Evolutionary conservation across 768 basidiomycete genomes (phyloP).

Genomic region (Auriscalpium microsporum): DNA sequence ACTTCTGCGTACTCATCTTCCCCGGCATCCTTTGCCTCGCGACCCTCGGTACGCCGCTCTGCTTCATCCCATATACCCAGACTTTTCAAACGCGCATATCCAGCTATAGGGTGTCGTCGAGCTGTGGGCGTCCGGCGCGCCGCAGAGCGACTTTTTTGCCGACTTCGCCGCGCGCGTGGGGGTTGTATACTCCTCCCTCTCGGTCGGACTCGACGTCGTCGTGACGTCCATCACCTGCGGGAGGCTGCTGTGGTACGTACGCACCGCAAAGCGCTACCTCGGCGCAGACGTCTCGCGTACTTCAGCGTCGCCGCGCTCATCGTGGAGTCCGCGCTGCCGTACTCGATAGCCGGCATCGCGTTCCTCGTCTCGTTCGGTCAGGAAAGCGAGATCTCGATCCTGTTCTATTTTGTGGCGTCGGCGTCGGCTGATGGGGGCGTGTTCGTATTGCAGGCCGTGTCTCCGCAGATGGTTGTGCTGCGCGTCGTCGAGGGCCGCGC

Average conservation of each 20-base stretch:
- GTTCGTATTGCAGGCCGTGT: too few relatives aligned
- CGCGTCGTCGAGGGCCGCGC: too few relatives aligned
- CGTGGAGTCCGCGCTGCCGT: neutral
- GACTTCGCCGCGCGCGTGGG: neutral
- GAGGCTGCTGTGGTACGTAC: neutral
- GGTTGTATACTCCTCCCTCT: neutral
- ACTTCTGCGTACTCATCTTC: neutral
- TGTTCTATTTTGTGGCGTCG: neutral
- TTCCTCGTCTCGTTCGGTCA: neutral
- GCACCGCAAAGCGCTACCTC: neutral
- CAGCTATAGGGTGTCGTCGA: neutral
- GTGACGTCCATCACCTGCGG: neutral
- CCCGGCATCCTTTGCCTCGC: neutral
- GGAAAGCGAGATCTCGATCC: neutral
- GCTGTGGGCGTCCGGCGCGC: neutral
- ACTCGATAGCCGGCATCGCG: neutral
- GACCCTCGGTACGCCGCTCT: slow-evolving; percentile 6
- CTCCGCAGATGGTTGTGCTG: too few relatives aligned
- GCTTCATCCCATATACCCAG: slow-evolving; percentile 6
- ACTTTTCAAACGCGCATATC: too few relatives aligned
- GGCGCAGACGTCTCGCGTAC: neutral
- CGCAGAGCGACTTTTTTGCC: neutral
- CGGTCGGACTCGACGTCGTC: neutral
- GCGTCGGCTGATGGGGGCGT: too few relatives aligned
- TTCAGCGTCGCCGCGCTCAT: neutral